Evolutionary conservation across 108 stramenopile species (phyloP).

Genomic region (Pseudonitzschia pungens): DNA sequence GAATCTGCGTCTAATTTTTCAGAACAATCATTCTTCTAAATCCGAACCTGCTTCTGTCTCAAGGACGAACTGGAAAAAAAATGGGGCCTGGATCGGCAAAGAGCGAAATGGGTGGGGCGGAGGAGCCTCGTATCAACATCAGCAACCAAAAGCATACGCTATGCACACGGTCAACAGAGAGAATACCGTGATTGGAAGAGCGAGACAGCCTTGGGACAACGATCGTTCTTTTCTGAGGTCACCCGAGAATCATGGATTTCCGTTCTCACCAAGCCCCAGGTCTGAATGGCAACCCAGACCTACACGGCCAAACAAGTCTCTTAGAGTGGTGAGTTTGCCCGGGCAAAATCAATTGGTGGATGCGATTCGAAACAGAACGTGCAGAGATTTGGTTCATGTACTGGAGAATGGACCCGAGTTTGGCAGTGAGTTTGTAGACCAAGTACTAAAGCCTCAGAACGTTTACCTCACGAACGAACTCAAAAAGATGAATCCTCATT

Average conservation of each 20-base stretch:
- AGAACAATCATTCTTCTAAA: neutral
- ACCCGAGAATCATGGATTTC: neutral
- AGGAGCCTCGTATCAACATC: neutral
- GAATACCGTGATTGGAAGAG: neutral
- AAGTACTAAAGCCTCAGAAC: neutral
- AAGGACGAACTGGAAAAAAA: neutral
- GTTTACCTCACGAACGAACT: neutral
- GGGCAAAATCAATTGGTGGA: neutral
- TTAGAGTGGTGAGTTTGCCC: neutral
- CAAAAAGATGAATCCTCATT: neutral
- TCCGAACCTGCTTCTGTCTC: neutral
- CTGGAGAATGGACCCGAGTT: slow-evolving; percentile 11
- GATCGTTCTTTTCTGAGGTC: neutral
- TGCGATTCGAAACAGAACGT: slow-evolving; percentile 6
- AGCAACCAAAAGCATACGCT: neutral
- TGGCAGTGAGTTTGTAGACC: neutral
- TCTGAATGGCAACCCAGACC: no score
- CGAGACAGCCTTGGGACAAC: neutral
- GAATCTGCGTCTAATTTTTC: slow-evolving; percentile 1
- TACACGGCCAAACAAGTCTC: neutral
- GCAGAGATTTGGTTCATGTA: slow-evolving; percentile 2
- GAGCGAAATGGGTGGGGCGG: slow-evolving; percentile 2
- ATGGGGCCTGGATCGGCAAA: slow-evolving; percentile 1
- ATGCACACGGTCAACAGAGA: neutral
- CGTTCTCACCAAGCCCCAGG: no score